Evolutionary conservation across 352 stramenopile genomes (phyloP), one percentile per base, ranked within the genome.

Genomic region (Elongisporangium anandrum): DNA sequence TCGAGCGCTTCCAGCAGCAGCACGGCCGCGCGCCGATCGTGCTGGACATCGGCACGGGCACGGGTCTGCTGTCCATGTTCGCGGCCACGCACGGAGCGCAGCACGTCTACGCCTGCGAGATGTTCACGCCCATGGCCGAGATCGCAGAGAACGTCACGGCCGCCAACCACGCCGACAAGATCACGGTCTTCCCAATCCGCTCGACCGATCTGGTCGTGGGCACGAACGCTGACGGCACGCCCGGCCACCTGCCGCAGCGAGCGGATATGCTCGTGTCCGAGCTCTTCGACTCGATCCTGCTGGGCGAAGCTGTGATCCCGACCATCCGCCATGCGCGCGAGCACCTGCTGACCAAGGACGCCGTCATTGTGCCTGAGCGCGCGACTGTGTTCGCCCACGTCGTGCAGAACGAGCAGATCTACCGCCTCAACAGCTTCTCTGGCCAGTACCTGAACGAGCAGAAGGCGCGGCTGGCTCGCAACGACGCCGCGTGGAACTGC

Each of bases 211-310:
- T 95, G 41, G 66, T 68, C 16, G 75, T 94, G 7, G 60, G 61
- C 4, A 19, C 51, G 0, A 63, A 73, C 0, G 47, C 52, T n/a
- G 39, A 16, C 16, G 24, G 21, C 22, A 17, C 47, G 6, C 52
- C 61, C 17, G 61, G 62, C 10, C 74, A 92, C 54, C 52, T 94
- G 50, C 84, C 81, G 8, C 61, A 64, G 34, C 84, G 85, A 17
- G 87, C 88, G 3, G 91, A 97, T 55, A 83, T 98, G 69, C 73
- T 97, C n/a, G 90, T 98, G 45, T 97, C 90, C 9, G 92, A 98
- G 75, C 81, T 97, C 21, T 92, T 97, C 52, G 92, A 98, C 75
- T 96, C 88, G 63, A 77, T 92, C 2, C 62, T 98, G 50, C 79
- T 98, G 22, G 87, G 88, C 29, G 92, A 98, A 69, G 83, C 84